Conservation (phyloP, 257 asterid species). For the Nicotiana tomentosiformis region DNA sequence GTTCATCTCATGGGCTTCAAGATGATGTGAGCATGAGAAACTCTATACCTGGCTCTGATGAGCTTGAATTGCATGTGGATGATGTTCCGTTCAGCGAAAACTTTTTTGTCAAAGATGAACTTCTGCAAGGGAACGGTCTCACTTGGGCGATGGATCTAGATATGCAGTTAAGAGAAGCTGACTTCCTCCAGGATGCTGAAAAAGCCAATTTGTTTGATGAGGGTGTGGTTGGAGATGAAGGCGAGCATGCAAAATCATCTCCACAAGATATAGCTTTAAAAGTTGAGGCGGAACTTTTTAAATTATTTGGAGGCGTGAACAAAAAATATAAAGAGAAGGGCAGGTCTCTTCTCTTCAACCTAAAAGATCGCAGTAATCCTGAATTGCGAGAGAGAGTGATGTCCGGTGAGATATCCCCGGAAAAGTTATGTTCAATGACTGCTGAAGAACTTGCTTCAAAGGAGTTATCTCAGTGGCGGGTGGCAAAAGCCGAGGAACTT, state of each 20-base stretch:
- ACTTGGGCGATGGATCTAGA: slow-evolving; percentile 94
- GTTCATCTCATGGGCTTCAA: slow-evolving; percentile 34
- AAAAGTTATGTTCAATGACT: slow-evolving; percentile 82
- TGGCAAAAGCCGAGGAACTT: slow-evolving; percentile 87
- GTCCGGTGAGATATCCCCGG: slow-evolving; percentile 82
- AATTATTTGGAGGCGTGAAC: slow-evolving; percentile 79
- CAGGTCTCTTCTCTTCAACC: slow-evolving; percentile 86
- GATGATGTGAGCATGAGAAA: slow-evolving; percentile 29
- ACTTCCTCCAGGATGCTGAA: slow-evolving; percentile 35
- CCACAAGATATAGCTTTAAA: slow-evolving; percentile 48
- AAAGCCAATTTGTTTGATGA: slow-evolving; percentile 29
- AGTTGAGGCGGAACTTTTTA: slow-evolving; percentile 77
- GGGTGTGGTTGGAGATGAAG: slow-evolving; percentile 24
- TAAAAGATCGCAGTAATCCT: slow-evolving; percentile 89
- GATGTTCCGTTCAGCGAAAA: slow-evolving; percentile 64
- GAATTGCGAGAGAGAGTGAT: slow-evolving; percentile 86
- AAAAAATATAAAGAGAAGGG: slow-evolving; percentile 97
- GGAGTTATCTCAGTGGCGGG: slow-evolving; percentile 95
- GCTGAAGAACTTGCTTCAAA: slow-evolving; percentile 99
- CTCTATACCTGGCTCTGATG: slow-evolving; percentile 37
- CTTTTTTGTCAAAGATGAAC: slow-evolving; percentile 86
- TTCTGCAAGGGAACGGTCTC: slow-evolving; percentile 95
- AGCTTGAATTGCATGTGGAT: slow-evolving; percentile 56
- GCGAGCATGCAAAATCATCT: slow-evolving; percentile 22
- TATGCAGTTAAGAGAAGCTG: slow-evolving; percentile 40